These are phyloP conservation scores for Esteya vermicola DNA, from an alignment of 2,329 filamentous ascomycete species.

Conservation along the genomic window DNA sequence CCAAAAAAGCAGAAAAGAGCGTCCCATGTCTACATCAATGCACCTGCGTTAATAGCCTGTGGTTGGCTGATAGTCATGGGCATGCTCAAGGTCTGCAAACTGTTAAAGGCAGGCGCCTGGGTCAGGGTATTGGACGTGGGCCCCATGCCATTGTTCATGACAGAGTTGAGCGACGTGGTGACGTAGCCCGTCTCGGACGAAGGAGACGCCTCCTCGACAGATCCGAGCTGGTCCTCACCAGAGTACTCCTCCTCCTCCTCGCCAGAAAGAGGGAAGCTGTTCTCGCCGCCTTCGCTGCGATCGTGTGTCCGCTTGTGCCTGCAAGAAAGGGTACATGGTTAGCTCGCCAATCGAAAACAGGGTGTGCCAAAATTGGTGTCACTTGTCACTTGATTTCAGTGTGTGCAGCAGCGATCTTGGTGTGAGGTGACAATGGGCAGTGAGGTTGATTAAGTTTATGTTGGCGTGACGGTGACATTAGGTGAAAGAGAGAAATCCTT, in stretches of 20 bases:
- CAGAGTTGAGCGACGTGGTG: constrained; percentile 33
- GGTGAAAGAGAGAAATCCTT: no score
- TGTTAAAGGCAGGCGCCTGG: constrained; percentile 33
- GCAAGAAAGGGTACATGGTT: constrained; percentile 27
- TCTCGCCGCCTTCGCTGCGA: constrained; percentile 46
- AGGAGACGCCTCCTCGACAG: constrained; percentile 66
- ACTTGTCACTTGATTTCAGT: constrained; percentile 13
- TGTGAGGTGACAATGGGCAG: no score
- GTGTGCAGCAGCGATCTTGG: constrained; percentile 11
- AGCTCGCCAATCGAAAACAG: constrained; percentile 16
- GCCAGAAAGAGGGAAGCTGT: constrained; percentile 50
- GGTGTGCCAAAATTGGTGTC: neutral
- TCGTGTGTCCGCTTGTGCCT: constrained; percentile 74
- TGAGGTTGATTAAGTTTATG: no score
- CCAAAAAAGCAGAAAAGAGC: no score
- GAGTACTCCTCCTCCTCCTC: constrained; percentile 75
- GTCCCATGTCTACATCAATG: constrained; percentile 22
- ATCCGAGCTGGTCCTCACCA: constrained; percentile 71
- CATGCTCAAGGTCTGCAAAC: constrained; percentile 47
- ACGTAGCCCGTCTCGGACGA: constrained; percentile 54
- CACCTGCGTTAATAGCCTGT: constrained; percentile 22
- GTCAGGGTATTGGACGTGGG: constrained; percentile 9
- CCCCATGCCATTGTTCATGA: constrained; percentile 18
- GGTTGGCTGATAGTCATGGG: constrained; percentile 49
- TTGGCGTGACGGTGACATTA: no score